These are phyloP conservation scores for Fusarium ambrosium DNA, from an alignment of 2,329 filamentous ascomycete genomes.

Conservation along the genomic window DNA sequence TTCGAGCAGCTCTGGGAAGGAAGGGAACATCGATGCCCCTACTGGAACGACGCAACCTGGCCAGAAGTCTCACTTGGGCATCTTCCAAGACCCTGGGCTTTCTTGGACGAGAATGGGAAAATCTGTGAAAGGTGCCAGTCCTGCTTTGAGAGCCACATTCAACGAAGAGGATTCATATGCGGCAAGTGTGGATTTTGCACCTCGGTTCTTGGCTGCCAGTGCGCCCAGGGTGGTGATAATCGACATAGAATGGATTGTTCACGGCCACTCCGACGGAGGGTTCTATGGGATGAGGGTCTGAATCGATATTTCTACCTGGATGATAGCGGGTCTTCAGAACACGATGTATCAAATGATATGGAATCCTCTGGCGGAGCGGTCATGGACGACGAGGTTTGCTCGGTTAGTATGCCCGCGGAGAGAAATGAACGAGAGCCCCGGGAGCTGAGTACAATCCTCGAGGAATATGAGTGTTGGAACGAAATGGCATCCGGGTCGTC, in stretches of 20 bases:
- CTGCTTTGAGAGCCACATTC: background rate
- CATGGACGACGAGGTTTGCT: no score
- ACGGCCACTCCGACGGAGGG: background rate
- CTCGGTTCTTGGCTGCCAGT: background rate
- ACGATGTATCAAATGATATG: background rate
- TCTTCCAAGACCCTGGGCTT: background rate
- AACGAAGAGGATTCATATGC: no score
- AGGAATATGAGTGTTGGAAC: background rate
- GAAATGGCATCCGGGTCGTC: no score
- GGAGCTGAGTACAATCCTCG: background rate
- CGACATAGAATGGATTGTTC: background rate
- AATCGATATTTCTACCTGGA: background rate
- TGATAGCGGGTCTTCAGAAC: background rate
- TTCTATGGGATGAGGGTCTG: background rate
- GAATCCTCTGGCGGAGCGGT: no score
- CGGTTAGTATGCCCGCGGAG: no score
- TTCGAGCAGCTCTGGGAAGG: constrained; percentile 8
- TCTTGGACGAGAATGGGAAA: background rate
- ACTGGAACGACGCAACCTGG: constrained; percentile 10
- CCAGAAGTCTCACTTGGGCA: background rate
- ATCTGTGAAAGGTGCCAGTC: background rate
- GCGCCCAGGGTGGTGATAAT: background rate
- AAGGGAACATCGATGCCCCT: background rate
- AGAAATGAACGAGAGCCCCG: no score
- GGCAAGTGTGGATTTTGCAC: background rate